Evolutionary conservation across 2,329 filamentous ascomycete genomes (phyloP).

Genomic region (Curvularia sp.): DNA sequence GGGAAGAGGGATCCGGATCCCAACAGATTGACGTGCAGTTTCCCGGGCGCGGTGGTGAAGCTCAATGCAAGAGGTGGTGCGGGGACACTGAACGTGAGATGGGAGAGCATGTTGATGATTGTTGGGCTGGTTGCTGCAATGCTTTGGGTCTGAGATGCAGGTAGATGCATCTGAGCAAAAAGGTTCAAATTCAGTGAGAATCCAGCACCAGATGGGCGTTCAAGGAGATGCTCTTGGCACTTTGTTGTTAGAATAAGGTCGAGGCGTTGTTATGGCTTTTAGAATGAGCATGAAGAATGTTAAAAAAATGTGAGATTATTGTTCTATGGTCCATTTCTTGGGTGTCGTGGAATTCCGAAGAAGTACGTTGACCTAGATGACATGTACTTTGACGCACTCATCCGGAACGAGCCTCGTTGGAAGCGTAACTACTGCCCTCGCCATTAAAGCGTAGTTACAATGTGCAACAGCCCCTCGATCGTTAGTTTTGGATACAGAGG

Average conservation of each 20-base stretch:
- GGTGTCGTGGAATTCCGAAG: neutral
- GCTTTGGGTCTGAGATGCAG: neutral
- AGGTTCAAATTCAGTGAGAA: neutral
- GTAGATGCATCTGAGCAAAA: neutral
- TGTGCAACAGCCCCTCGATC: neutral
- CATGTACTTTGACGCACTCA: too few relatives aligned
- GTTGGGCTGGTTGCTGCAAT: neutral
- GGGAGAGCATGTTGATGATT: neutral
- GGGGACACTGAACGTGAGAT: neutral
- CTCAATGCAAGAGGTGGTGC: slow-evolving; percentile 33
- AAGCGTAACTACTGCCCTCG: too few relatives aligned
- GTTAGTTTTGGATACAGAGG: neutral
- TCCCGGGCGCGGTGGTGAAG: slow-evolving; percentile 52
- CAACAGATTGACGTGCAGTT: slow-evolving; percentile 49
- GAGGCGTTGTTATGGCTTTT: neutral
- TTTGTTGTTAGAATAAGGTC: neutral
- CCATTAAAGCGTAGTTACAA: too few relatives aligned
- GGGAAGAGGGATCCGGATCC: slow-evolving; percentile 29
- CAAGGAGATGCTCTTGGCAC: neutral
- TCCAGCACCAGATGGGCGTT: neutral
- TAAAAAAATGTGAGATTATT: neutral
- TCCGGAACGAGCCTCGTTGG: too few relatives aligned
- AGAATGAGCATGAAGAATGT: neutral
- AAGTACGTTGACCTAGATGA: too few relatives aligned
- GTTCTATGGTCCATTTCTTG: neutral